A percentile compares a stretch with the other conserved stretches of the same genome.
Conservation (phyloP, 1,284 basidiomycete genomes). For the Sphaerobolus stellatus region DNA sequence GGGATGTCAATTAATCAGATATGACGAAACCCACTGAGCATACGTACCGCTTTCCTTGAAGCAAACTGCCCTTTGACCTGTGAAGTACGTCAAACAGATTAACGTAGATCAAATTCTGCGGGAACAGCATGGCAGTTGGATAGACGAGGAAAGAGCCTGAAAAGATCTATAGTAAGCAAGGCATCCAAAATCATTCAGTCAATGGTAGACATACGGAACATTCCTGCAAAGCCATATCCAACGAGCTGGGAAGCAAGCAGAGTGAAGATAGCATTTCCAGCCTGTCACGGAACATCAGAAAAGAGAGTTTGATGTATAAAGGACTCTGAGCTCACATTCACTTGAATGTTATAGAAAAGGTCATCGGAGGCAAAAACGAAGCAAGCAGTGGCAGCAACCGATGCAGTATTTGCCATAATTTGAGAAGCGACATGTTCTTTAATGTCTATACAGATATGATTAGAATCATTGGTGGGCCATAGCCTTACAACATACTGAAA, state of each 20-base stretch:
- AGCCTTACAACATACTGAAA: conserved; percentile 44
- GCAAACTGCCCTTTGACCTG: conserved; percentile 20
- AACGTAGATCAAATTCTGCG: conserved; percentile 15
- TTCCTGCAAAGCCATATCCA: conserved; percentile 55
- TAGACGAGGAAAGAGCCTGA: conserved; percentile 31
- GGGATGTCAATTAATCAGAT: not conserved
- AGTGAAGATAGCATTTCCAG: conserved; percentile 25
- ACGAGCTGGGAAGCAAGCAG: conserved; percentile 48
- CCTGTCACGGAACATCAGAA: not conserved
- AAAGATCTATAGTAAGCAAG: not conserved
- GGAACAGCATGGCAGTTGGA: conserved; percentile 30
- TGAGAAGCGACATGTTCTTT: conserved; percentile 62
- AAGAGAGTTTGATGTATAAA: conserved; percentile 39
- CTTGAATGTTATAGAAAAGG: conserved; percentile 47
- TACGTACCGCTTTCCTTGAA: conserved; percentile 22
- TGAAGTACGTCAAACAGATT: conserved; percentile 24
- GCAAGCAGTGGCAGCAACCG: conserved; percentile 46
- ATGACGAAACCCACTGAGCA: not conserved
- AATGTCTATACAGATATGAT: conserved; percentile 38
- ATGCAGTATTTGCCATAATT: conserved; percentile 57
- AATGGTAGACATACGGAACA: conserved; percentile 23
- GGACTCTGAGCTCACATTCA: conserved; percentile 47
- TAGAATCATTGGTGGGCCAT: not conserved
- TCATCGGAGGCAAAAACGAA: conserved; percentile 50
- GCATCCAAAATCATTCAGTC: not conserved